Evolutionary conservation across 2,329 filamentous ascomycete genomes (phyloP).

Genomic region (Shiraia sp.): DNA sequence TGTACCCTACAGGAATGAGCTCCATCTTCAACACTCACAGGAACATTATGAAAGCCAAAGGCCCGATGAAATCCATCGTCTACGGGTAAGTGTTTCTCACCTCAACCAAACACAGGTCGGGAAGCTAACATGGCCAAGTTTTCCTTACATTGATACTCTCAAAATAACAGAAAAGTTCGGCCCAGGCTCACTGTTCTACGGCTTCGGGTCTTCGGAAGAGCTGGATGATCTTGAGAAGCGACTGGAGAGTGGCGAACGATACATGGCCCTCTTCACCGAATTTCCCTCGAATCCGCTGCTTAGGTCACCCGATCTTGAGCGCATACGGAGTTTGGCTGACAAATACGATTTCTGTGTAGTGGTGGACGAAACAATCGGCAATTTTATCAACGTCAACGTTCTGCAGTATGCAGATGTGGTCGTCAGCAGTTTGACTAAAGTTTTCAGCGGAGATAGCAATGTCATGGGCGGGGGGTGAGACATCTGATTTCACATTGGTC

Average conservation of each 20-base stretch:
- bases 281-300: conserved; percentile 93
- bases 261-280: conserved; percentile 86
- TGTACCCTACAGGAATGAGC: conserved; percentile 92
- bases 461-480: conserved; percentile 85
- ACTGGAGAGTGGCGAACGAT: conserved; percentile 72
- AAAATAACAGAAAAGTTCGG: conserved; percentile 96
- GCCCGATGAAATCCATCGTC: conserved; percentile 75
- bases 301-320: conserved; percentile 77
- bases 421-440: conserved; percentile 92
- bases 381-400: conserved; percentile 94
- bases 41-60: conserved; percentile 67
- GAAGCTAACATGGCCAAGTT: conserved; percentile 48
- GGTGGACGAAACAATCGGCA: conserved; percentile 94
- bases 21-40: conserved; percentile 89
- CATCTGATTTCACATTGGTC: neutral
- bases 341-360: conserved; percentile 87
- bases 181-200: conserved; percentile 86
- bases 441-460: conserved; percentile 96
- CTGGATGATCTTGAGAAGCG: conserved; percentile 80
- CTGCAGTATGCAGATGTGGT: conserved; percentile 87
- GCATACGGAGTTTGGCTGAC: conserved; percentile 80
- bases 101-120: too few species aligned
- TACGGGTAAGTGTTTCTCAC: conserved; percentile 63
- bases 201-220: conserved; percentile 74
- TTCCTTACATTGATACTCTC: conserved; percentile 94